Evolutionary conservation across 2,329 filamentous ascomycete species (phyloP), one percentile per base, ranked within the genome.

Genomic region (Sclerotinia glacialis): DNA sequence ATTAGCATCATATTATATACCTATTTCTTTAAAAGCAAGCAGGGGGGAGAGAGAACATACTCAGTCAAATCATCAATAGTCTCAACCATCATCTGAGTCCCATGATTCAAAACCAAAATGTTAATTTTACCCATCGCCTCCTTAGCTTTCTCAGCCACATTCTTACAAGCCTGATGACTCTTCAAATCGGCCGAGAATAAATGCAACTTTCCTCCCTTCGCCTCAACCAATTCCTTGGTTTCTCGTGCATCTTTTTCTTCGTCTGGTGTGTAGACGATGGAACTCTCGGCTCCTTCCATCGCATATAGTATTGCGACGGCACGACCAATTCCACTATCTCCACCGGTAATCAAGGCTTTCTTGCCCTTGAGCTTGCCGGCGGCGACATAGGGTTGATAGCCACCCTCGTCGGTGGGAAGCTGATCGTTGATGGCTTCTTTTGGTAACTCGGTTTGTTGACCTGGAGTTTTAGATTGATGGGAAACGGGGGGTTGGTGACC

Each of bases 341-440:
- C 91, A 21, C 91, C 91, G 0, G 91, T 94, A 73, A 95, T 94
- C 67, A 95, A 78, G 9, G 91, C 90, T 67, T 86, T 90, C 78
- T 89, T 91, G 69, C 87, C 90, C 73, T 85, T 78, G 8, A 95
- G 85, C 79, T 95, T 96, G 59, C 86, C 87, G 1, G 91, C 89
- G 5, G 89, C 85, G 75, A 88, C 87, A 80, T 95, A 94, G 58
- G 83, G 83, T 73, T 90, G 85, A 72, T 85, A 87, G 16, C 86
- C 86, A 47, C 89, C 88, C 67, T 89, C 85, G 23, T 85, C 83
- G 6, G 86, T 88, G 0, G 91, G 91, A 2, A 93, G 78, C 67
- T 89, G 80, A 65, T 89, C 86, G 66, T 84, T 86, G 49, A 67
- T 64, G 23, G 65, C 58, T 55, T 62, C 47, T 26, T 37, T 49